Evolutionary conservation across 2,329 filamentous ascomycete genomes (phyloP), one percentile per base, ranked within the genome.

Genomic region (Scortechinia acanthostroma): DNA sequence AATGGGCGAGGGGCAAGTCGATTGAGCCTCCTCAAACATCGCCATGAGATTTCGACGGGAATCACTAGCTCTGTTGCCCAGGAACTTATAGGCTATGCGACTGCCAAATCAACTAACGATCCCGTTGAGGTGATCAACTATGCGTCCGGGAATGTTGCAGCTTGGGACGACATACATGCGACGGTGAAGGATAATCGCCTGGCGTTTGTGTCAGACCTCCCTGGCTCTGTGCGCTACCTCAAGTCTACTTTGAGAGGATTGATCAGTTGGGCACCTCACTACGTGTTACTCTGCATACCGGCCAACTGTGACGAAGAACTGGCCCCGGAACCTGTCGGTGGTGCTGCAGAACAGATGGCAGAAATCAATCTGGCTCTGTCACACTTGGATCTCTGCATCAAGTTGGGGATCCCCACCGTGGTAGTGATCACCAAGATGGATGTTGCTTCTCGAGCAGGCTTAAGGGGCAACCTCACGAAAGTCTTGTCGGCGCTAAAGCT

Each of bases 231-330:
- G 28, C 81, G 90, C 40, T 98, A 93, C 62, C 79, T 90, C 42
- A 83, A 93, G 46, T 97, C 91, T 4, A 91, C 89, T 2, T 71
- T 97, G 45, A 80, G 91, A 48, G 90, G 91, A 1, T 71, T 98
- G n/a, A 76, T 98, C 50, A 93, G 91, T 42, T 97, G 93, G 91
- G 87, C 88, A 28, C 93, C 93, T 5, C 90, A 97, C 59, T 98
- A 93, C 84, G 90, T 88, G 1, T 63, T 95, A 19, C 73, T 97
- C 2, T 96, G 94, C 53, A 80, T 97, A 49, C 82, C 89, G 42
- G 89, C 88, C 25, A 86, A 93, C 55, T 85, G 86, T 50, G 71
- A 74, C 10, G 79, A 84, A 13, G 55, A 60, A 42, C 53, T 54
- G 3, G 52, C 56, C 3, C 56, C 58, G 37, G 55, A 59, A 21